phyloP scores from a whole-genome alignment of 805 yeast genomes.

The Candida awuae region DNA sequence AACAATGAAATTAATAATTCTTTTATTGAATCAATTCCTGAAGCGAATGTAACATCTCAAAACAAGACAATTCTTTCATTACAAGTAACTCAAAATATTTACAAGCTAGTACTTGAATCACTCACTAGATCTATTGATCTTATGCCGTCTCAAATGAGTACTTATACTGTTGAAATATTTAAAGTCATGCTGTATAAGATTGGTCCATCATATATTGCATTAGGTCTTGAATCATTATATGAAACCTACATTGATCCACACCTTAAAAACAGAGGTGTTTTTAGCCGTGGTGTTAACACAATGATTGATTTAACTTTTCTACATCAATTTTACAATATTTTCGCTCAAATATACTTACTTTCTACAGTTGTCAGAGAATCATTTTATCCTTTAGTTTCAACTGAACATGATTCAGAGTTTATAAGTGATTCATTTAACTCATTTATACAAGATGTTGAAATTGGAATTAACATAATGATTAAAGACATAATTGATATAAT shows the following conservation, averaged over 20 bases:
- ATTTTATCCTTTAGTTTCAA: constrained; percentile 58
- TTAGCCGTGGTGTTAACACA: constrained; percentile 14
- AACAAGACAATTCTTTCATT: constrained; percentile 28
- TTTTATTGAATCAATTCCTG: constrained; percentile 4
- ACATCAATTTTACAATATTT: constrained; percentile 19
- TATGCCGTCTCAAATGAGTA: constrained; percentile 53
- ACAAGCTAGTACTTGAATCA: constrained; percentile 69
- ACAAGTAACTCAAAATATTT: constrained; percentile 48
- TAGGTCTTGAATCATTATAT: constrained; percentile 66
- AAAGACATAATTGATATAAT: constrained; percentile 49
- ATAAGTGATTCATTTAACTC: constrained; percentile 20
- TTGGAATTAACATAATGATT: constrained; percentile 55
- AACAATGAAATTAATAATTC: neutral
- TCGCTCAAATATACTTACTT: constrained; percentile 41
- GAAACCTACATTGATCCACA: constrained; percentile 24
- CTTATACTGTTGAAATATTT: constrained; percentile 55
- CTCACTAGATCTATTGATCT: constrained; percentile 71
- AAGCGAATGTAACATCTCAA: constrained; percentile 13
- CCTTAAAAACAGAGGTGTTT: constrained; percentile 21
- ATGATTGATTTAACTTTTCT: constrained; percentile 16
- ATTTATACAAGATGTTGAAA: constrained; percentile 36
- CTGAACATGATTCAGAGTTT: constrained; percentile 13
- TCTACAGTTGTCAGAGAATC: constrained; percentile 70
- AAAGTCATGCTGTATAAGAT: constrained; percentile 61
- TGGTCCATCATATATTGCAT: constrained; percentile 67